Base-by-base conservation (phyloP, 1,284 basidiomycete genomes). In the Pholiota adiposa region DNA sequence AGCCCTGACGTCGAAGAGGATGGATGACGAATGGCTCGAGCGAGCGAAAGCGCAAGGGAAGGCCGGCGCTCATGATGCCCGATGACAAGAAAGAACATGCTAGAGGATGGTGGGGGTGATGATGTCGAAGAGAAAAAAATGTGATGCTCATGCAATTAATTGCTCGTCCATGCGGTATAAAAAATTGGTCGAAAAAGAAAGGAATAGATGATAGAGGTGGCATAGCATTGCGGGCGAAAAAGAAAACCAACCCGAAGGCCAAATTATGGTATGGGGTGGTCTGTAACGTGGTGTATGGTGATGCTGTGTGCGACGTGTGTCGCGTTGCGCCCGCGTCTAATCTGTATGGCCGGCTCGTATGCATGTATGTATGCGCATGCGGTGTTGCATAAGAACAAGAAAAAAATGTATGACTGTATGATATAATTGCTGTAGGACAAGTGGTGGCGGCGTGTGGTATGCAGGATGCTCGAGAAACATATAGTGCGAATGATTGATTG, bases 241-340 rank as follows among this genome's bases (percentile, higher is more conserved):
- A n/a, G n/a, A 16, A 57, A 52, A 59, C 62, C 61, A 65, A 56
- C 62, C 62, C 56, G 61, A 48, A 46, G 36, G 29, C 4, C 29
- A 46, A 50, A 56, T 58, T 59, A 59, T 61, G 50, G 49, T 61
- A 58, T 52, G 58, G 54, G 51, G 54, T 64, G 63, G 61, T 60
- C 60, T 63, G 60, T 31, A 31, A 31, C 29, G 29, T 31, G n/a
- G 29, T 31, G 29, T 31, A 31, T 5, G 29, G 29, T 4, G 29
- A 31, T 5, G 29, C 5, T 4, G 29, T 4, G 29, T 31, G 5
- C 5, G 60, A 52, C 56, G 50, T 36, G 36, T 41, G 9, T 40
- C 25, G 50, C 4, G 34, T 48, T 58, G 61, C 62, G 66, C 63
- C 63, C 65, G 63, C 63, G 65, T 68, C 67, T 67, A 66, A 60